Evolutionary conservation across 2,329 filamentous ascomycete species (phyloP).

Genomic region (Trichoderma sp.): DNA sequence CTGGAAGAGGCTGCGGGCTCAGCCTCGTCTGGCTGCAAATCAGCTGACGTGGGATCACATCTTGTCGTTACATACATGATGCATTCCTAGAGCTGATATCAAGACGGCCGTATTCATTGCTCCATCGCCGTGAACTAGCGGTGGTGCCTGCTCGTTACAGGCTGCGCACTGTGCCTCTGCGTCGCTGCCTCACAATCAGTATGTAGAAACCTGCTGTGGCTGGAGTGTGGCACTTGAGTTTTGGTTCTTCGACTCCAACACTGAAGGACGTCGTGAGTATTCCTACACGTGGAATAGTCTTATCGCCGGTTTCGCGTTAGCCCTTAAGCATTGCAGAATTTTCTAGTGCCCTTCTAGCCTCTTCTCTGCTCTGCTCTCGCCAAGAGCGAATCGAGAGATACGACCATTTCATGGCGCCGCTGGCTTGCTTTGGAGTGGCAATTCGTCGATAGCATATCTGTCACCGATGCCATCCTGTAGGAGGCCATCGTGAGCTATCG

Average conservation of each 20-base stretch:
- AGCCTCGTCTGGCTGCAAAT: constrained; percentile 18
- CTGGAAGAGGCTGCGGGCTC: constrained; percentile 11
- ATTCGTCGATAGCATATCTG: background rate
- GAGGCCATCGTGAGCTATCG: background rate
- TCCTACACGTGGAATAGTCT: background rate
- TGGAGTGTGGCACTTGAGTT: constrained; percentile 12
- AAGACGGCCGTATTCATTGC: background rate
- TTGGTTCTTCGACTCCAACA: background rate
- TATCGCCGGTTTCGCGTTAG: background rate
- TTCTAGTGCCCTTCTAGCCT: constrained; percentile 15
- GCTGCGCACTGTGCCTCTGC: constrained; percentile 10
- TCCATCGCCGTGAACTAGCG: background rate
- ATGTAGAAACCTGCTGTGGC: background rate
- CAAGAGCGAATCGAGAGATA: background rate
- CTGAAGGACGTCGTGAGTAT: background rate
- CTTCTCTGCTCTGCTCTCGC: background rate
- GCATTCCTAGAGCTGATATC: background rate
- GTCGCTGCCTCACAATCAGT: background rate
- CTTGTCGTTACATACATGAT: background rate
- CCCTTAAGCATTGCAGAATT: background rate
- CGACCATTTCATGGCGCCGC: background rate
- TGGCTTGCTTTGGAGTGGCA: background rate
- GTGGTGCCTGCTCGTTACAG: background rate
- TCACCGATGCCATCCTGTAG: background rate
- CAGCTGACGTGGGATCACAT: constrained; percentile 16